Evolutionary conservation across 208 protist genomes (phyloP).

Genomic region (Acanthamoeba quina): DNA sequence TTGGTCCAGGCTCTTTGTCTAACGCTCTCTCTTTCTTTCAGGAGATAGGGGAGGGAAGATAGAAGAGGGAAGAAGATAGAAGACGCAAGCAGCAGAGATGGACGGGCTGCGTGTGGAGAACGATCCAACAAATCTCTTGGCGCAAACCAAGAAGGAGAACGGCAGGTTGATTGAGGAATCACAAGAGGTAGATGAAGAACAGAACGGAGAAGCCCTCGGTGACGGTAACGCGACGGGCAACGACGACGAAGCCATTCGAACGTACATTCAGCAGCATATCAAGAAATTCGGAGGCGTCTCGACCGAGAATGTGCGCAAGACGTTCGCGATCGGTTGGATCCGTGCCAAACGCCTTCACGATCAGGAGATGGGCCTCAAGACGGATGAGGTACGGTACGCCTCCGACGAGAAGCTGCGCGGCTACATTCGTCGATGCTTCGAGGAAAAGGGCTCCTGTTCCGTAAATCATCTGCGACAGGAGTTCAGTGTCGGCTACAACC

Average conservation of each 20-base stretch:
- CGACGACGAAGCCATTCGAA: slow-evolving; percentile 46
- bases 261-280: slow-evolving; percentile 42
- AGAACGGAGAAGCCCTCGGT: not conserved
- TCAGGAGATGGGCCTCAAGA: slow-evolving; percentile 65
- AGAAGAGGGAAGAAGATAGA: not conserved
- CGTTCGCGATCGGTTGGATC: slow-evolving; percentile 56
- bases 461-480: slow-evolving; percentile 35
- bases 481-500: slow-evolving; percentile 46
- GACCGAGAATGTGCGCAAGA: slow-evolving; percentile 59
- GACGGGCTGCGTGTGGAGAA: not conserved
- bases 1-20: no score
- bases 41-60: not conserved
- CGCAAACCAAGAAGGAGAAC: not conserved
- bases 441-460: slow-evolving; percentile 24
- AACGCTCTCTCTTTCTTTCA: no score
- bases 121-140: not conserved
- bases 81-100: not conserved
- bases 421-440: slow-evolving; percentile 56
- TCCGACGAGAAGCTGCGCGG: slow-evolving; percentile 37
- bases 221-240: not conserved
- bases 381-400: slow-evolving; percentile 16
- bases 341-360: slow-evolving; percentile 45
- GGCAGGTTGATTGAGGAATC: no score
- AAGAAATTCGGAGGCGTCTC: slow-evolving; percentile 43
- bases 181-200: not conserved